Conservation (phyloP, 805 yeast genomes). For the Scheffersomyces amazonensis region DNA sequence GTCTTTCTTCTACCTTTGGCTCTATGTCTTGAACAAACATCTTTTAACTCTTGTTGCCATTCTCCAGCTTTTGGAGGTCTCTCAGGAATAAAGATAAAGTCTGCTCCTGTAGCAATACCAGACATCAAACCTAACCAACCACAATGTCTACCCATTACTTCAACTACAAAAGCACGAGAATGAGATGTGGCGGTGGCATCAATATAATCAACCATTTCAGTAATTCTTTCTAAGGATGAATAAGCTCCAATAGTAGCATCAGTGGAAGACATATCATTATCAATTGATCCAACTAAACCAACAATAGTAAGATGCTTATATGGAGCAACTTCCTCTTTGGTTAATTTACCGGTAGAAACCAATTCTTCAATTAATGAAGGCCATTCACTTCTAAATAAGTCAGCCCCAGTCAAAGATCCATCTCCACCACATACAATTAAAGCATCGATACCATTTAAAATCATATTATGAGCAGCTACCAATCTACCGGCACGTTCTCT, state of each 20-base stretch:
- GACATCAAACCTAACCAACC: conserved; percentile 86
- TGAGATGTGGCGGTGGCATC: conserved; percentile 84
- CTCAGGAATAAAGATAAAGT: conserved; percentile 78
- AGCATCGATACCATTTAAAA: conserved; percentile 72
- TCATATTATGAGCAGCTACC: conserved; percentile 61
- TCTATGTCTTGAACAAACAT: conserved; percentile 63
- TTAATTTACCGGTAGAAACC: conserved; percentile 40
- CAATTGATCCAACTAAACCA: conserved; percentile 81
- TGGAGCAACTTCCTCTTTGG: conserved; percentile 43
- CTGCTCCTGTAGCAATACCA: conserved; percentile 78
- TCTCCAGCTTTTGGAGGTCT: conserved; percentile 60
- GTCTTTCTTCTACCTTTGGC: conserved; percentile 73
- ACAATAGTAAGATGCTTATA: conserved; percentile 62
- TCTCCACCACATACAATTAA: conserved; percentile 82
- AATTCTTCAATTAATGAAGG: conserved; percentile 65
- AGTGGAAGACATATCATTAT: conserved; percentile 81
- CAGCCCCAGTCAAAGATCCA: conserved; percentile 82
- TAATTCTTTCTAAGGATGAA: conserved; percentile 73
- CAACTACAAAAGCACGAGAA: conserved; percentile 79
- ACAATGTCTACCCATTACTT: conserved; percentile 89
- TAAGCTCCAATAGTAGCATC: conserved; percentile 82
- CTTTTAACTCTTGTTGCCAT: conserved; percentile 69
- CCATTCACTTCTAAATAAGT: conserved; percentile 74
- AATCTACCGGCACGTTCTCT: conserved; percentile 65
- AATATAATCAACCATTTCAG: conserved; percentile 73